A percentile compares a stretch with the other conserved stretches of the same genome.
These are phyloP conservation scores for Neocallimastix lanati DNA, from an alignment of 192 early-diverging fungal genomes.

Conservation along the genomic window DNA sequence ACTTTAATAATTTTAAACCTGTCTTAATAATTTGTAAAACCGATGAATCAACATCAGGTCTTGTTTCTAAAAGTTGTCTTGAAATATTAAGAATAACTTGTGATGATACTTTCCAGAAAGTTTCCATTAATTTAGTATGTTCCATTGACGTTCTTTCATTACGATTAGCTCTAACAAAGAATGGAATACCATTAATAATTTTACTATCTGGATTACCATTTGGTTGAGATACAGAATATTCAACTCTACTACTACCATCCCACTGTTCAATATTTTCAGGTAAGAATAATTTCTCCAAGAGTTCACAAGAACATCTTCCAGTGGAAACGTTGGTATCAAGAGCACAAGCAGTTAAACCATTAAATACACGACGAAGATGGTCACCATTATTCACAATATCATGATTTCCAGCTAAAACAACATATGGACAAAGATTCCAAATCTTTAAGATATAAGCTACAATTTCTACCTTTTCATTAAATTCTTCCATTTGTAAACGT, in stretches of 20 bases:
- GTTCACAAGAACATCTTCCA: constrained; percentile 47
- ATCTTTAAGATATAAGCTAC: constrained; percentile 56
- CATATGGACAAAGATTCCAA: constrained; percentile 52
- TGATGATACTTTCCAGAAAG: constrained; percentile 60
- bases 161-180: constrained; percentile 22
- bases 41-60: neutral
- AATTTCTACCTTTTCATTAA: constrained; percentile 64
- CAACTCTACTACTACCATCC: constrained; percentile 34
- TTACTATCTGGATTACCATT: neutral
- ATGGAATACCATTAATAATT: neutral
- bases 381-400: constrained; percentile 46
- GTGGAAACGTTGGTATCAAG: constrained; percentile 50
- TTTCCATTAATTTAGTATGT: constrained; percentile 37
- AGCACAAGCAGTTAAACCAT: constrained; percentile 54
- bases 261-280: constrained; percentile 53
- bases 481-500: constrained; percentile 15
- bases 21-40: constrained; percentile 5
- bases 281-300: constrained; percentile 54
- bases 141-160: constrained; percentile 18
- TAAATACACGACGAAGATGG: constrained; percentile 52
- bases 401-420: constrained; percentile 51
- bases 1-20: constrained; percentile 9
- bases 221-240: neutral
- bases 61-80: constrained; percentile 50
- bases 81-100: constrained; percentile 39